Evolutionary conservation across 345 rosid species (phyloP).

Genomic region (Isatis tinctoria): DNA sequence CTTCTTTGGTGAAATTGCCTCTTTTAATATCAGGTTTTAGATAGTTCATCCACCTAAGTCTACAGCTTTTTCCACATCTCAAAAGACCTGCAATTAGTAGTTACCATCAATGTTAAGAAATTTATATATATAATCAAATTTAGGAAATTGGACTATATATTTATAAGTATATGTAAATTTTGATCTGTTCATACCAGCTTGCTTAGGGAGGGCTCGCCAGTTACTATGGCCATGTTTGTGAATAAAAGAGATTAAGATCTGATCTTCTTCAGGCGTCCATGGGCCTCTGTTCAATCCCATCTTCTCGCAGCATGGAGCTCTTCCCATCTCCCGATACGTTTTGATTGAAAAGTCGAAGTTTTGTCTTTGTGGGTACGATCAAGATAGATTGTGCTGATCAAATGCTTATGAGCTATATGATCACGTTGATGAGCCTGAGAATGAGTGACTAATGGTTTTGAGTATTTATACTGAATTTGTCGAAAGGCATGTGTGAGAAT

Average conservation of each 20-base stretch:
- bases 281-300: constrained; percentile 77
- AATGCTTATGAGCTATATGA: neutral
- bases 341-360: neutral
- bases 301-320: constrained; percentile 91
- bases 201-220: constrained; percentile 80
- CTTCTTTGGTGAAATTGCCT: constrained; percentile 75
- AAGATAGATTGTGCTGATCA: neutral
- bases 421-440: constrained; percentile 18
- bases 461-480: constrained; percentile 28
- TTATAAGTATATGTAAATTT: neutral
- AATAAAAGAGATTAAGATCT: constrained; percentile 49
- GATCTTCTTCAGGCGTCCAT: constrained; percentile 75
- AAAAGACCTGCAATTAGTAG: constrained; percentile 43
- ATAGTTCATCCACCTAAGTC: constrained; percentile 77
- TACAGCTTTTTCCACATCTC: constrained; percentile 83
- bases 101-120: neutral
- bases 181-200: constrained; percentile 50
- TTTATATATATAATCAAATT: neutral
- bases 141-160: neutral
- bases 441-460: neutral
- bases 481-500: constrained; percentile 24
- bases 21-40: constrained; percentile 74
- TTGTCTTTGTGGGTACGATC: neutral
- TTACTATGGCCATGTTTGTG: constrained; percentile 56
- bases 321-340: constrained; percentile 48